Evolutionary conservation across 1,284 basidiomycete species (phyloP), one percentile per base, ranked within the genome.

Genomic region (Cutaneotrichosporon cutaneum): DNA sequence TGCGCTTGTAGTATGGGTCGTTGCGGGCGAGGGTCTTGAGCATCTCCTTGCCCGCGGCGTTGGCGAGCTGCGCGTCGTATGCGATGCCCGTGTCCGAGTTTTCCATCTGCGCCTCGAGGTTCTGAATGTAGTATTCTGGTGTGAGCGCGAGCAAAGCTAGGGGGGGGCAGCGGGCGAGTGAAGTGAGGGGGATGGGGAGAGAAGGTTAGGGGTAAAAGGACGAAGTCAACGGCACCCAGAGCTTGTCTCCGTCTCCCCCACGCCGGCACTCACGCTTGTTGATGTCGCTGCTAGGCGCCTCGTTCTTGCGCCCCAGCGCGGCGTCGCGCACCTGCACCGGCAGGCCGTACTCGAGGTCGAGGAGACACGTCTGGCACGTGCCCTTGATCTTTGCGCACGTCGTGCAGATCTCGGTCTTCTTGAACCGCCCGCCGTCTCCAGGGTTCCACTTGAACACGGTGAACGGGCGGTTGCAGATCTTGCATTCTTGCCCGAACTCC

Each of bases 401-500:
- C 77, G 96, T 94, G 81, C 96, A 99, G 68, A 99, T 89, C 66
- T 98, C 95, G 5, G 96, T 99, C 70, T 93, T 92, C 83, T 99
- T 99, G 86, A 88, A 96, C 45, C 96, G 88, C 76, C 88, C 90
- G 47, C 94, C 95, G 16, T 79, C 74, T 56, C 96, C 96, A 2
- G 96, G 94, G 72, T 97, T 95, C 96, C 96, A 99, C 52, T 94
- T 88, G 80, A 99, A 99, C 69, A 98, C 90, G 58, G 94, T 97
- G 81, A 96, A 97, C 7, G 94, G 90, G 50, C 94, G 86, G 14
- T 92, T 92, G 74, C 96, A 99, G 64, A 96, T 77, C 73, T 81
- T 81, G 81, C 96, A 99, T 57, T 94, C 92, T 52, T 91, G 87
- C 11, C 94, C 96, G 68, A 90, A 94, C 73, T 94, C 89, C 84